Percentiles rank a stretch among this genome's conserved stretches.
Evolutionary conservation across 73 alveolate species (phyloP).

Genomic region (Paramecium bursaria): DNA sequence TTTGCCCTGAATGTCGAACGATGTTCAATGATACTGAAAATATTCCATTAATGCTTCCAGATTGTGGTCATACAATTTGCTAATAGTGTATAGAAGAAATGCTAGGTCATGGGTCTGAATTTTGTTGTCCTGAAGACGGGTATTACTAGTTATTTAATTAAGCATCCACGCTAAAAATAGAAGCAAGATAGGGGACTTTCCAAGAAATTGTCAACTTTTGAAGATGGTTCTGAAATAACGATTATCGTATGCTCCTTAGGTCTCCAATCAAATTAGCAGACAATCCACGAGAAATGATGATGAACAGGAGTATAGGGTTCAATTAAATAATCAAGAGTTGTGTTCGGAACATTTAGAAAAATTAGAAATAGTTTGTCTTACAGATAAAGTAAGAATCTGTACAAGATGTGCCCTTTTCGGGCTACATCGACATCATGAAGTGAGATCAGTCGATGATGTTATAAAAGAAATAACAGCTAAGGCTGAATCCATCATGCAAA

Average conservation of each 20-base stretch:
- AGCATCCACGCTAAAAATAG: conserved; percentile 37
- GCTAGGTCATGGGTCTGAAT: neutral
- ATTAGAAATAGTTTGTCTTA: conserved; percentile 89
- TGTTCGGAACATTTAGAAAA: conserved; percentile 76
- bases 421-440: conserved; percentile 91
- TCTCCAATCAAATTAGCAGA: neutral
- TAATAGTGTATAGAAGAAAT: conserved; percentile 29
- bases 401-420: conserved; percentile 96
- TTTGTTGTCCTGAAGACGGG: conserved; percentile 61
- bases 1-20: conserved; percentile 49
- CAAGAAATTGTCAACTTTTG: conserved; percentile 32
- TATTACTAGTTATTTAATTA: neutral
- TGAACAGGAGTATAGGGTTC: neutral
- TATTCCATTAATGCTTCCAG: conserved; percentile 56
- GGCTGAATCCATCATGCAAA: conserved; percentile 82
- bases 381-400: conserved; percentile 87
- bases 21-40: conserved; percentile 33
- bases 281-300: conserved; percentile 47
- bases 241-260: no score
- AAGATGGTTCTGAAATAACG: conserved; percentile 20
- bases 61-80: conserved; percentile 62
- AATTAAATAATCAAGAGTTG: conserved; percentile 31
- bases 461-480: conserved; percentile 83
- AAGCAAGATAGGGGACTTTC: conserved; percentile 26
- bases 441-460: conserved; percentile 88